Base-by-base conservation (phyloP, 768 basidiomycete species). In the Coprinopsis sp. region DNA sequence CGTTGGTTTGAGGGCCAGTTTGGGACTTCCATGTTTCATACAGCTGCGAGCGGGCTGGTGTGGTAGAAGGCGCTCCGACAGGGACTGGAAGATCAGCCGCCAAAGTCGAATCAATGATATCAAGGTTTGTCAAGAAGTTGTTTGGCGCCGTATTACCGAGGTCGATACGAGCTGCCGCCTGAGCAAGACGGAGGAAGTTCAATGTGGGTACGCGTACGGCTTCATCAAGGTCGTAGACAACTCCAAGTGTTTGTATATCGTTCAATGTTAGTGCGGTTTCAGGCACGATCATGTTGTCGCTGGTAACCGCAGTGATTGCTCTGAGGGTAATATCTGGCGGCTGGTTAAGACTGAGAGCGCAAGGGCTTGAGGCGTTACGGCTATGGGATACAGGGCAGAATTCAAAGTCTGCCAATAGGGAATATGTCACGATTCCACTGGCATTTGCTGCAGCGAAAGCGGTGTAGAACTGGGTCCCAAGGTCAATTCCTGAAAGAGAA, bases 101-200 rank as follows among this genome's bases (percentile, higher is more conserved):
- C 22, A 52, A 22, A 19, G 42, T 37, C 14, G 31, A 13, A 11
- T 49, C 37, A 12, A 41, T 33, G 10, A 49, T 33, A 6, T 45
- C 30, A 13, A 40, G 37, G 45, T 60, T 54, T 21, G 56, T 45
- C 3, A 62, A 14, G 41, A 58, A 54, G 41, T 62, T 60, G 47
- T 59, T 59, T 1, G 55, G 57, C 19, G 50, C 54, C 33, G 39
- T 50, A 27, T 55, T 62, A 1, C 60, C 60, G 3, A 62, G 42
- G 27, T 62, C 60, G 16, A 62, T 28, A 29, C 55, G 55, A 11
- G 52, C 48, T 13, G 52, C 47, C 16, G 60, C 60, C 45, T 56
- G 54, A 16, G 52, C 43, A 16, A 36, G 21, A 44, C 58, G 58
- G 6, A 62, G 24, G 10, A 54, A 22, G 45, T 62, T 62, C 11